Evolutionary conservation across 345 rosid species (phyloP), one percentile per base, ranked within the genome.

Genomic region (Linum usitatissimum): DNA sequence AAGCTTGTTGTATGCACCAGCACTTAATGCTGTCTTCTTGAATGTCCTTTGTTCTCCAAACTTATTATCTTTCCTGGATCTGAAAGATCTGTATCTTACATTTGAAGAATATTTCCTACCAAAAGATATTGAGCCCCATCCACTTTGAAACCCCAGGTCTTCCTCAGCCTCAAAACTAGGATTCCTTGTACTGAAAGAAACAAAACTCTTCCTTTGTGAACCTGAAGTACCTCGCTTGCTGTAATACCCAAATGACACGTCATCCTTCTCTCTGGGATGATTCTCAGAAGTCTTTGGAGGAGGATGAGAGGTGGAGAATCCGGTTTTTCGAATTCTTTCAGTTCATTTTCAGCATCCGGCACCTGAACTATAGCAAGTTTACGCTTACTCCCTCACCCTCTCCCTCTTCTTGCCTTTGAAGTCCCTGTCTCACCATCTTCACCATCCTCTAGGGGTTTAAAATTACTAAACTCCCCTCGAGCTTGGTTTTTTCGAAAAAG

Each of bases 1-100:
- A 34, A 93, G 73, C 68, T 84, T 84, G 74, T 77, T 78, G 69
- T 83, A 93, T 0, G 89, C 87, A 58, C 90, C 90, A 0, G 89
- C 86, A 67, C 89, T 86, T 39, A 93, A 67, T 6, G 92, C 71
- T 63, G 71, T 71, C 64, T 69, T 81, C 66, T 60, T 87, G 38
- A 57, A 72, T 17, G 74, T 68, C 60, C 38, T 21, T 57, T 70
- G 68, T 63, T 75, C 84, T 59, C 73, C 62, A 55, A 40, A 67
- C 59, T 62, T 64, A 18, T 62, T 64, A 18, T 64, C 61, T 48
- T 66, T 73, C 65, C 59, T 79, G 18, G 64, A 31, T 51, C 28
- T 54, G 9, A 60, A 18, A 40, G 75, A 59, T 28, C 28, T 66
- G 63, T 69, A 59, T 38, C 67, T 70, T 57, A 34, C 59, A 55